phyloP scores from a whole-genome alignment of 768 basidiomycete species.

The Collybiopsis luxurians region DNA sequence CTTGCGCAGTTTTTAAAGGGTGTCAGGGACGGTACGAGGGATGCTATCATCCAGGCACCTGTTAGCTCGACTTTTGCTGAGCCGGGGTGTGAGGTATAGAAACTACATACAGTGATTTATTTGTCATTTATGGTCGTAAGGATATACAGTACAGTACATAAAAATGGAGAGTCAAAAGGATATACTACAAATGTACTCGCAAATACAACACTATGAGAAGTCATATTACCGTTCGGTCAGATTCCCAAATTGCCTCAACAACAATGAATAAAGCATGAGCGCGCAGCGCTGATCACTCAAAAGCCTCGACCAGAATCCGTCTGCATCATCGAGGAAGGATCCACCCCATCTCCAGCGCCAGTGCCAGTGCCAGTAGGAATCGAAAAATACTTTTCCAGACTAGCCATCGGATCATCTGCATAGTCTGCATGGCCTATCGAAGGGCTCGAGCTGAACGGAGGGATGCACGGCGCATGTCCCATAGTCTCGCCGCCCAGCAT shows the following conservation, averaged over 20 bases:
- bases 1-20: constrained; percentile 55
- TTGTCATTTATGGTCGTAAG: too few relatives aligned
- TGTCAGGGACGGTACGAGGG: constrained; percentile 32
- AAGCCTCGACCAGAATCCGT: too few relatives aligned
- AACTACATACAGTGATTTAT: too few relatives aligned
- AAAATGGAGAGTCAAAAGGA: too few relatives aligned
- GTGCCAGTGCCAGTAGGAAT: background rate
- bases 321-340: too few relatives aligned
- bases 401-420: background rate
- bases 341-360: background rate
- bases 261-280: too few relatives aligned
- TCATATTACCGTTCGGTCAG: background rate
- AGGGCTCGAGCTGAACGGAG: constrained; percentile 1
- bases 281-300: too few relatives aligned
- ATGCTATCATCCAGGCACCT: constrained; percentile 17
- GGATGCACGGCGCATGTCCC: background rate
- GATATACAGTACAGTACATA: too few relatives aligned
- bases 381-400: background rate
- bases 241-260: too few relatives aligned
- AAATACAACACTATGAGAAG: background rate
- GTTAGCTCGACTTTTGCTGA: too few relatives aligned
- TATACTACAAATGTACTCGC: background rate
- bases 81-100: too few relatives aligned
- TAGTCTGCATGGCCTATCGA: background rate
- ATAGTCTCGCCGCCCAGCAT: constrained; percentile 5